Percentiles rank a stretch among this genome's conserved stretches.
Evolutionary conservation across 495 filamentous ascomycete genomes (phyloP).

Genomic region (Hypoxylon crocopeplum): DNA sequence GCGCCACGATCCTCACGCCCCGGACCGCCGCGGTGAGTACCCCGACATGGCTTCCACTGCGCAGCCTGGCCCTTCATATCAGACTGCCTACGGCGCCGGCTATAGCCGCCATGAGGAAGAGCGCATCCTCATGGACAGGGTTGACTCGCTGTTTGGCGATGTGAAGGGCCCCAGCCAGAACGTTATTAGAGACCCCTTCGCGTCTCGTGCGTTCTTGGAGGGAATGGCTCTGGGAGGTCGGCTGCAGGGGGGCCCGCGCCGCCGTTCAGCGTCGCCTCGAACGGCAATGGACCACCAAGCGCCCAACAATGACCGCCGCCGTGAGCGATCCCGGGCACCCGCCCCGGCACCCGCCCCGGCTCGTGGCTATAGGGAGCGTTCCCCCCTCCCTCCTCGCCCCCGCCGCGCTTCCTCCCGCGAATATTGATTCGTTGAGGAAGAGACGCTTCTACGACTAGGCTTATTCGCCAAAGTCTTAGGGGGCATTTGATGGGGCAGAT

Average conservation of each 20-base stretch:
- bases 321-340: slow-evolving; percentile 36
- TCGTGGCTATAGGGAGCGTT: slow-evolving; percentile 20
- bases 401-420: no score
- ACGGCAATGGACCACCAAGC: neutral
- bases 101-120: neutral
- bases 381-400: neutral
- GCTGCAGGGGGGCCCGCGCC: slow-evolving; percentile 9
- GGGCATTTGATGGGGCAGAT: no score
- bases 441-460: no score
- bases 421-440: no score
- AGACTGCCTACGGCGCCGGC: neutral
- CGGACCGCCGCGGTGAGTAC: no score
- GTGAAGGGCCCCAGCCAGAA: slow-evolving; percentile 10
- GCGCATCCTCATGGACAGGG: slow-evolving; percentile 1
- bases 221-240: slow-evolving; percentile 38
- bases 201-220: slow-evolving; percentile 40
- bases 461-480: no score
- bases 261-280: neutral
- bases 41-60: no score
- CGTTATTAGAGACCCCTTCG: slow-evolving; percentile 18
- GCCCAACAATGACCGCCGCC: neutral
- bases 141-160: slow-evolving; percentile 16
- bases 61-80: neutral
- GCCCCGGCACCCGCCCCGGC: slow-evolving; percentile 17
- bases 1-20: no score